phyloP scores from a whole-genome alignment of 108 stramenopile species.

The Nitzschia sp. region DNA sequence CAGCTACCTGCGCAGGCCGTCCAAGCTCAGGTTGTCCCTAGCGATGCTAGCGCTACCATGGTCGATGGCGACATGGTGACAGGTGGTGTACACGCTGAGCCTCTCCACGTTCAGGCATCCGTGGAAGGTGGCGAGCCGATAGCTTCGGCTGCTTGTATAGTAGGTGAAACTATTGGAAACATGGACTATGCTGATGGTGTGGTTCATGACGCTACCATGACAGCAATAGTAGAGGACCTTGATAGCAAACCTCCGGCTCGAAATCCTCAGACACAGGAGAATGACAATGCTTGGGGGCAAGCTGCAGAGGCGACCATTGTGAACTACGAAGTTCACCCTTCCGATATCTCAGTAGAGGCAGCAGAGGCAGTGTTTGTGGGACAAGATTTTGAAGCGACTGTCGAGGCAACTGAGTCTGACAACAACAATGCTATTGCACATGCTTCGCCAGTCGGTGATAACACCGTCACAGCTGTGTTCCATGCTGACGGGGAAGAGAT shows the following conservation, averaged over 20 bases:
- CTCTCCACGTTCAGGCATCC: no score
- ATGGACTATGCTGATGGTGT: no score
- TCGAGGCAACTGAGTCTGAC: not conserved
- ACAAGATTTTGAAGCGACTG: slow-evolving; percentile 7
- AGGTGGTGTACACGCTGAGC: no score
- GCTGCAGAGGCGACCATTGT: slow-evolving; percentile 36
- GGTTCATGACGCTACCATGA: no score
- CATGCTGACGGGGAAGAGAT: slow-evolving; percentile 8
- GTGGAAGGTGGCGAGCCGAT: no score
- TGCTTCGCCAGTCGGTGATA: slow-evolving; percentile 2
- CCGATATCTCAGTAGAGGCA: slow-evolving; percentile 16
- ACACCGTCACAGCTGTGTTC: not conserved
- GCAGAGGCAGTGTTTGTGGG: slow-evolving; percentile 42
- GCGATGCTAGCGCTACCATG: no score
- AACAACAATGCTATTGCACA: slow-evolving; percentile 2
- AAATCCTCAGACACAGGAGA: not conserved
- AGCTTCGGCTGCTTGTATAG: no score
- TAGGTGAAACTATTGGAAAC: no score
- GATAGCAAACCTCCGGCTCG: slow-evolving; percentile 13
- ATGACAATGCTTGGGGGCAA: not conserved
- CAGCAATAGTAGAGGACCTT: not conserved
- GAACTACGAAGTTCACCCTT: slow-evolving; percentile 35
- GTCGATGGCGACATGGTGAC: no score
- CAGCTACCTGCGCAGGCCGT: no score
- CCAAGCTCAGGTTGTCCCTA: no score